Evolutionary conservation across 192 early-diverging fungal species (phyloP).

Genomic region (Coemansia sp.): DNA sequence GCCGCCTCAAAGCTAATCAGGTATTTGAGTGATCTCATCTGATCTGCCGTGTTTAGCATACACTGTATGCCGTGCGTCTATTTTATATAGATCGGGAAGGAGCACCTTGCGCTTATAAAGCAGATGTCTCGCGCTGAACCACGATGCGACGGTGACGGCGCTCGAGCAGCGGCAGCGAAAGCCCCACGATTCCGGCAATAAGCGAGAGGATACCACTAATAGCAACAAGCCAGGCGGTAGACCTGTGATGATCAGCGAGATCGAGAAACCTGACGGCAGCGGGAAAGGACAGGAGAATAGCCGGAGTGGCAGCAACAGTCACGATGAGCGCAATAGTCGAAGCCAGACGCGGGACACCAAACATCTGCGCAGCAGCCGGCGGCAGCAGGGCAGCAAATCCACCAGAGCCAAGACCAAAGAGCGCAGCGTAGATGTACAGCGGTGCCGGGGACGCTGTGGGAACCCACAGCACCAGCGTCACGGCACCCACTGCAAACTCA

Average conservation of each 20-base stretch:
- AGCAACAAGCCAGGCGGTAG: constrained; percentile 21
- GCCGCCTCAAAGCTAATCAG: too few relatives aligned
- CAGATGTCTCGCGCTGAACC: neutral
- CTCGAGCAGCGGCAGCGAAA: constrained; percentile 32
- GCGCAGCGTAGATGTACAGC: constrained; percentile 28
- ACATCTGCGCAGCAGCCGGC: constrained; percentile 26
- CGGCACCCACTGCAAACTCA: constrained; percentile 23
- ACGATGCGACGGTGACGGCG: constrained; percentile 9
- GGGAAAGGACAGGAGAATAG: constrained; percentile 21
- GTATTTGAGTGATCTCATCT: too few relatives aligned
- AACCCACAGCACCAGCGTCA: constrained; percentile 34
- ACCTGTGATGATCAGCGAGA: constrained; percentile 4
- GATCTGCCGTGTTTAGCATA: too few relatives aligned
- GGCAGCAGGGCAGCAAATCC: constrained; percentile 25
- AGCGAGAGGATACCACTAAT: constrained; percentile 31
- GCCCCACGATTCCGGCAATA: constrained; percentile 19
- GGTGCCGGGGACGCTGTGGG: constrained; percentile 18
- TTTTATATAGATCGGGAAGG: too few relatives aligned
- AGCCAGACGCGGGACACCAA: constrained; percentile 29
- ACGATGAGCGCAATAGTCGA: constrained; percentile 25
- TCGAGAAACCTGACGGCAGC: constrained; percentile 22
- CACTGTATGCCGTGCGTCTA: too few relatives aligned
- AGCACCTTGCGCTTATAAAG: too few relatives aligned
- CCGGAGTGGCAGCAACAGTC: constrained; percentile 14
- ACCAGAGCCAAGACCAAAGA: constrained; percentile 31